phyloP scores from a whole-genome alignment of 768 basidiomycete genomes.

The Amanita subjunquillea region DNA sequence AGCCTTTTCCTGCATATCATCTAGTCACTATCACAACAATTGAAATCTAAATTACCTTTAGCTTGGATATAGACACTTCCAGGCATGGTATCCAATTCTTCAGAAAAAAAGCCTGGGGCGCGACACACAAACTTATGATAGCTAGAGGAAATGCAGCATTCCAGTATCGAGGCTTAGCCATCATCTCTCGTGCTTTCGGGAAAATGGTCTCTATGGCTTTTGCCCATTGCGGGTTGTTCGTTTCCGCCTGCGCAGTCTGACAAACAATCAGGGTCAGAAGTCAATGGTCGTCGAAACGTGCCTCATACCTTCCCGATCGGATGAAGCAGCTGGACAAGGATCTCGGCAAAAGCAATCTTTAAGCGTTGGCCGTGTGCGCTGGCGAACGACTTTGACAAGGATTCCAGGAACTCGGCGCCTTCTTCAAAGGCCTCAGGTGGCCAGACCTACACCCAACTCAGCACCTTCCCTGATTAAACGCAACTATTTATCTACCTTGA shows the following conservation, averaged over 20 bases:
- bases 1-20: conserved; percentile 57
- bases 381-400: conserved; percentile 72
- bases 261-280: conserved; percentile 1
- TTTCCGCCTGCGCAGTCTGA: conserved; percentile 90
- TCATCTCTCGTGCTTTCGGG: conserved; percentile 77
- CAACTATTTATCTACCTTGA: conserved; percentile 44
- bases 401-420: conserved; percentile 83
- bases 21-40: neutral
- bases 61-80: conserved; percentile 60
- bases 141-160: conserved; percentile 75
- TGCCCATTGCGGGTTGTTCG: conserved; percentile 91
- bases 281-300: neutral
- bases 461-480: neutral
- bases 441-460: conserved; percentile 54
- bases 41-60: conserved; percentile 48
- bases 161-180: conserved; percentile 87
- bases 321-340: conserved; percentile 66
- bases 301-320: conserved; percentile 72
- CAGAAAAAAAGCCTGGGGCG: conserved; percentile 76
- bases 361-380: conserved; percentile 76
- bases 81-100: conserved; percentile 73
- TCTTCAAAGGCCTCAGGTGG: conserved; percentile 90
- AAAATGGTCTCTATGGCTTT: conserved; percentile 82
- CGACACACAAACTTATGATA: conserved; percentile 77
- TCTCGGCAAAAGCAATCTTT: conserved; percentile 81